These are phyloP conservation scores for Aureoboletus auriporus DNA, from an alignment of 768 basidiomycete genomes.

Conservation along the genomic window DNA sequence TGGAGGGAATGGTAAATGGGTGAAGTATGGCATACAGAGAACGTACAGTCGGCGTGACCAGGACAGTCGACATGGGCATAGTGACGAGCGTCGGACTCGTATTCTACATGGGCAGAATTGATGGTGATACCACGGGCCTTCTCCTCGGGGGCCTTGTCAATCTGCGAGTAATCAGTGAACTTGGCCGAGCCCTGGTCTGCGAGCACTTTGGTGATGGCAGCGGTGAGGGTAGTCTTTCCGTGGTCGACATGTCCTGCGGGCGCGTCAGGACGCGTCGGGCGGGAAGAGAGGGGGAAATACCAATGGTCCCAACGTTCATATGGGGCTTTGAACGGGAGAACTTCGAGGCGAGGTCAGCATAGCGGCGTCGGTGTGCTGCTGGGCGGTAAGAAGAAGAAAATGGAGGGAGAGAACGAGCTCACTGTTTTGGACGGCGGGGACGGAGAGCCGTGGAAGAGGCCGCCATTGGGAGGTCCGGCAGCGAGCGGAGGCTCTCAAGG, in stretches of 20 bases:
- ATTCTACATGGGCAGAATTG: constrained; percentile 98
- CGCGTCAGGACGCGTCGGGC: constrained; percentile 17
- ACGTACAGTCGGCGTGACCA: constrained; percentile 89
- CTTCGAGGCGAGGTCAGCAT: constrained; percentile 60
- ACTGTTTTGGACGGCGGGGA: constrained; percentile 11
- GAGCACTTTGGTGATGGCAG: constrained; percentile 93
- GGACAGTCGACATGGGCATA: constrained; percentile 99
- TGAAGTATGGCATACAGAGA: not conserved
- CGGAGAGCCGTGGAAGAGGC: not conserved
- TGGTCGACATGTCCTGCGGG: constrained; percentile 87
- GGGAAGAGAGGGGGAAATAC: constrained; percentile 31
- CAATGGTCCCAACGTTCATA: constrained; percentile 95
- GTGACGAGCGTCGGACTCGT: constrained; percentile 85
- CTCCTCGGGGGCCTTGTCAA: constrained; percentile 99
- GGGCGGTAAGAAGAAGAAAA: not conserved
- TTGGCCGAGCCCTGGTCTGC: constrained; percentile 65
- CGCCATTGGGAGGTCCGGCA: constrained; percentile 12
- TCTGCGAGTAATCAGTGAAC: constrained; percentile 95
- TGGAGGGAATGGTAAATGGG: constrained; percentile 26
- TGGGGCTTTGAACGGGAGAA: constrained; percentile 81
- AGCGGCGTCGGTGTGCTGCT: constrained; percentile 43
- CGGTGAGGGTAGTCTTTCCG: constrained; percentile 96
- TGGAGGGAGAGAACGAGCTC: not conserved
- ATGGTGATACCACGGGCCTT: constrained; percentile 99
- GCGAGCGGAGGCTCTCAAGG: constrained; percentile 11